These are phyloP conservation scores for Termitomyces sp. DNA, from an alignment of 768 basidiomycete genomes.

Conservation along the genomic window DNA sequence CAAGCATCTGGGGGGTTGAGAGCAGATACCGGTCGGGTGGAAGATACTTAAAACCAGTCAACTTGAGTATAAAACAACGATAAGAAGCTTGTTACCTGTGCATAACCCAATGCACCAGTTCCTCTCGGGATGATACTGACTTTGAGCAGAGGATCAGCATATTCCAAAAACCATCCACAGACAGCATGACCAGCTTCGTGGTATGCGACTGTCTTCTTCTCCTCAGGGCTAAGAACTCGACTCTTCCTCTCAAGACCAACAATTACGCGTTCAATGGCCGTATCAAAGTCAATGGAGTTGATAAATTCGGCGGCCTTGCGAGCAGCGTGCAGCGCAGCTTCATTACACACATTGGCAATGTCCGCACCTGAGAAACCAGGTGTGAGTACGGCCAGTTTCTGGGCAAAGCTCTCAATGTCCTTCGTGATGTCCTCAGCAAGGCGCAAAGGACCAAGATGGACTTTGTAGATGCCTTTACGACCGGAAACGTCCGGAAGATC, in stretches of 20 bases:
- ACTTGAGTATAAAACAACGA: slow-evolving; percentile 7
- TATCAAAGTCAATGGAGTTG: slow-evolving; percentile 86
- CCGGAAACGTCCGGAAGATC: slow-evolving; percentile 94
- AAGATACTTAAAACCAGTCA: slow-evolving; percentile 56
- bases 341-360: slow-evolving; percentile 98
- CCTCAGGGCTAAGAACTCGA: slow-evolving; percentile 85
- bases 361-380: slow-evolving; percentile 99
- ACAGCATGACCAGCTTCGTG: slow-evolving; percentile 99
- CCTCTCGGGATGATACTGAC: slow-evolving; percentile 98
- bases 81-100: slow-evolving; percentile 55
- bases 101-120: slow-evolving; percentile 93
- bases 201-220: slow-evolving; percentile 98
- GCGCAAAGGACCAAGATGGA: slow-evolving; percentile 83
- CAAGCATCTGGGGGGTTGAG: slow-evolving; percentile 89
- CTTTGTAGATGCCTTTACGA: slow-evolving; percentile 88
- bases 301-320: slow-evolving; percentile 77
- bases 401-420: slow-evolving; percentile 58
- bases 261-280: slow-evolving; percentile 96
- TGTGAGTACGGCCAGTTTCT: slow-evolving; percentile 93
- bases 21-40: slow-evolving; percentile 95
- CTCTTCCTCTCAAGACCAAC: slow-evolving; percentile 96
- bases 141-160: slow-evolving; percentile 94
- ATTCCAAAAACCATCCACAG: slow-evolving; percentile 97
- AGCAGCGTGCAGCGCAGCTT: slow-evolving; percentile 93
- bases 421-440: slow-evolving; percentile 51